These are phyloP conservation scores for Colletotrichum liriopes DNA, from an alignment of 2,329 filamentous ascomycete genomes.

Conservation along the genomic window DNA sequence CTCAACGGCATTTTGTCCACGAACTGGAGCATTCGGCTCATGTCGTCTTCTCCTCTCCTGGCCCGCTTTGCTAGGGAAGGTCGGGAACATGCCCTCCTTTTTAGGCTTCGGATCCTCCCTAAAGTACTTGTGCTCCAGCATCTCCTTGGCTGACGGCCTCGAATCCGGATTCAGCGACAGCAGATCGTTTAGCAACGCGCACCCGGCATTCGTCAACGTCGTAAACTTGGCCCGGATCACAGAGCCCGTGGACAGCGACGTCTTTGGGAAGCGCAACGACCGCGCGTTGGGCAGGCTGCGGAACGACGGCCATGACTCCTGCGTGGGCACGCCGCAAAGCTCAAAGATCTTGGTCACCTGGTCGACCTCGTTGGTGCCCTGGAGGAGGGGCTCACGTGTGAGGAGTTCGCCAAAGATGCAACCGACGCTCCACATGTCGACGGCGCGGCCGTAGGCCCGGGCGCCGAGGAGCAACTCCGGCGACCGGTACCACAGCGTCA, in stretches of 20 bases:
- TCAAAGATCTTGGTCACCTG: slow-evolving; percentile 90
- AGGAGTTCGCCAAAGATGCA: slow-evolving; percentile 96
- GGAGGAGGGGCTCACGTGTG: slow-evolving; percentile 84
- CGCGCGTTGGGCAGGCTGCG: slow-evolving; percentile 89
- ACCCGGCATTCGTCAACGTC: slow-evolving; percentile 82
- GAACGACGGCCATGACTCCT: slow-evolving; percentile 89
- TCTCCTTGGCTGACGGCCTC: slow-evolving; percentile 80
- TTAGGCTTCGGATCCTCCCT: slow-evolving; percentile 91
- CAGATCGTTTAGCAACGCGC: slow-evolving; percentile 77
- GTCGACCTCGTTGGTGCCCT: slow-evolving; percentile 93
- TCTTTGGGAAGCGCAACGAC: slow-evolving; percentile 78
- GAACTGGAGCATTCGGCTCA: slow-evolving; percentile 85
- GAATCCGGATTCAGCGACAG: slow-evolving; percentile 81
- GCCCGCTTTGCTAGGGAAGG: slow-evolving; percentile 94
- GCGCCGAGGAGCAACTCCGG: slow-evolving; percentile 92
- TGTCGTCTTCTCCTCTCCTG: slow-evolving; percentile 84
- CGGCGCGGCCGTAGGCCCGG: slow-evolving; percentile 78
- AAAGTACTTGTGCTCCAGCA: slow-evolving; percentile 89
- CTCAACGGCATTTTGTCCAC: slow-evolving; percentile 77
- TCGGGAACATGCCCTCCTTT: slow-evolving; percentile 93
- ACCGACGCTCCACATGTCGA: slow-evolving; percentile 97
- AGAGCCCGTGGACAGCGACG: slow-evolving; percentile 59
- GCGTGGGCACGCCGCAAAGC: slow-evolving; percentile 88
- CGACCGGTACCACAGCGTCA: slow-evolving; percentile 96
- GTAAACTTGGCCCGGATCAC: slow-evolving; percentile 85